These are phyloP conservation scores for Fusarium scirpi DNA, from an alignment of 2,329 filamentous ascomycete species.

Conservation along the genomic window DNA sequence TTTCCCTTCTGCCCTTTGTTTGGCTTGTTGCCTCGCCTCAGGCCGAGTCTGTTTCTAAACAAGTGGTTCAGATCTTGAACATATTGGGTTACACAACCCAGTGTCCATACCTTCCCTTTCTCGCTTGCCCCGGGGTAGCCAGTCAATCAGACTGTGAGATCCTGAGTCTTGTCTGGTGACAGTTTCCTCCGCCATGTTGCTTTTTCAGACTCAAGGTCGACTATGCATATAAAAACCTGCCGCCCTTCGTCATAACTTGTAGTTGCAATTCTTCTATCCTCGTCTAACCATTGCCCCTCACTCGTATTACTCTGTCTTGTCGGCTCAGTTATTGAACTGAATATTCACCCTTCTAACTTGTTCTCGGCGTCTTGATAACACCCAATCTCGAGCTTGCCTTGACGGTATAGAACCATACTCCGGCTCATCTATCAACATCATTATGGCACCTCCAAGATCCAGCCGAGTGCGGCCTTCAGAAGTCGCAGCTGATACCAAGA, in stretches of 20 bases:
- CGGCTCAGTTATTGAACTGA: slow-evolving; percentile 1
- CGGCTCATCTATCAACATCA: slow-evolving; percentile 10
- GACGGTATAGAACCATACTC: slow-evolving; percentile 4
- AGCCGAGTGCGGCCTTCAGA: slow-evolving; percentile 62
- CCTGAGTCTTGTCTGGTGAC: slow-evolving; percentile 38
- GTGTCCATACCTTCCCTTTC: slow-evolving; percentile 48
- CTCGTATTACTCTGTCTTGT: slow-evolving; percentile 15
- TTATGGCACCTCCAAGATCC: slow-evolving; percentile 52
- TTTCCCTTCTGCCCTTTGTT: slow-evolving; percentile 37
- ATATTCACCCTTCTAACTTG: slow-evolving; percentile 6
- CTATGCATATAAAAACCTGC: slow-evolving; percentile 45
- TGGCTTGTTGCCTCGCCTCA: slow-evolving; percentile 49
- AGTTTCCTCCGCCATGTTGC: slow-evolving; percentile 42
- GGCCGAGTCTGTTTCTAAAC: slow-evolving; percentile 52
- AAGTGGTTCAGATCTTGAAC: slow-evolving; percentile 53
- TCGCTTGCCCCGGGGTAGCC: slow-evolving; percentile 43
- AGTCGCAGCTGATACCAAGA: slow-evolving; percentile 79
- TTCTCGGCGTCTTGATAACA: slow-evolving; percentile 16
- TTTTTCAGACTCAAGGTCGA: slow-evolving; percentile 43
- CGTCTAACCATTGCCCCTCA: slow-evolving; percentile 26
- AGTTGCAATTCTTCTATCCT: slow-evolving; percentile 16
- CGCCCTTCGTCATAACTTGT: slow-evolving; percentile 34
- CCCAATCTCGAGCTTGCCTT: neutral
- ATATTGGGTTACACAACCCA: slow-evolving; percentile 53
- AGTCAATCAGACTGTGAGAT: slow-evolving; percentile 35